Evolutionary conservation across 768 basidiomycete genomes (phyloP), one percentile per base, ranked within the genome.

Genomic region (Rhizopogon vinicolor): DNA sequence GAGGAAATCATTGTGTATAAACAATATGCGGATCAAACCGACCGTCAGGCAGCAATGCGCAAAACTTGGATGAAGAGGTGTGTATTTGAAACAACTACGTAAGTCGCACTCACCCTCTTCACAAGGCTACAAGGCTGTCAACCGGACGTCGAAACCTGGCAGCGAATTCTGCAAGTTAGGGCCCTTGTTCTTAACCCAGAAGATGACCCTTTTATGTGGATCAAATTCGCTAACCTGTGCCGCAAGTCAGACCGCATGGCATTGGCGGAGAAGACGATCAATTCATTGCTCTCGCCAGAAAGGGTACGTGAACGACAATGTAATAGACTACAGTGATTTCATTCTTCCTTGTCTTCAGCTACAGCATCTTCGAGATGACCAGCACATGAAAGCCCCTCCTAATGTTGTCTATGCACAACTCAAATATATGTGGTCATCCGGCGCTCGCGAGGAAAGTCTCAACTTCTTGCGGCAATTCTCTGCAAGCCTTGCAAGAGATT

Each of bases 121-220:
- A 57, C 28, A 58, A 95, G 95, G 56, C 72, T 99, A 41, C 88
- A 92, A 74, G 97, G 94, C 1, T 98, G 95, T 71, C 94, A 98
- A 66, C 92, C 93, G 22, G 97, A 98, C 63, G 96, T 98, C 35
- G 97, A 99, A 71, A 93, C 97, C 5, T 99, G 97, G 97, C 97
- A 98, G 68, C 85, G 96, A 18, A 91, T 98, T 52, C 76, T 99
- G 8, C 96, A 98, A 76, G 93, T 99, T 48, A 84, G 97, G 52
- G 93, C 95, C 0, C 79, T 98, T 51, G 94, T 99, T 19, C 77
- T 98, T 28, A 90, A 84, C 43, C 96, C 97, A 0, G 91, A 91
- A 60, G 93, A 97, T 59, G 94, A 98, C 66, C 92, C 91, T 43
- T 83, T 90, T 44, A 98, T 97, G 86, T 98, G 95, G 94, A 97